Conservation (phyloP, 2,329 filamentous ascomycete species). For the Epicoccum sorghinum region DNA sequence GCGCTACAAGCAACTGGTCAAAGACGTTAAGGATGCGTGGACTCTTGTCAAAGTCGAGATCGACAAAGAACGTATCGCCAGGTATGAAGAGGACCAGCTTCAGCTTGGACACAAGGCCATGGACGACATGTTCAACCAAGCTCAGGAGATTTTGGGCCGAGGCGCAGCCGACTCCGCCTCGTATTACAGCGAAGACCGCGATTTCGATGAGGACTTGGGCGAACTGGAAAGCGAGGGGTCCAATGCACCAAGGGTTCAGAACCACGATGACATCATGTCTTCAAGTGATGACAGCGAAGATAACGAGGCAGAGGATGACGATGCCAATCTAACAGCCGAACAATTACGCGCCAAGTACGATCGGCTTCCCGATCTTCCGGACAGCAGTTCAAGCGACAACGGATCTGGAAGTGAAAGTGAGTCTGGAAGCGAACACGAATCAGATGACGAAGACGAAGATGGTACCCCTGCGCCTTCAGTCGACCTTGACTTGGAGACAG, state of each 20-base stretch:
- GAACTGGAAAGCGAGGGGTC: constrained; percentile 51
- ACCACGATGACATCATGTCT: constrained; percentile 51
- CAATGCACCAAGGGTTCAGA: constrained; percentile 44
- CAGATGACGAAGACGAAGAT: constrained; percentile 31
- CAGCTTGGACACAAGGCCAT: constrained; percentile 65
- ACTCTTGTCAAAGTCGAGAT: constrained; percentile 64
- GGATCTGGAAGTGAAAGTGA: constrained; percentile 48
- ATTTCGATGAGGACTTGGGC: constrained; percentile 49
- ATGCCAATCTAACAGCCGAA: constrained; percentile 71
- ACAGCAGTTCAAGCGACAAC: constrained; percentile 42
- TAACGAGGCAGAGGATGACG: constrained; percentile 57
- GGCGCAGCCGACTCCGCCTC: constrained; percentile 44
- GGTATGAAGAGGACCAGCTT: constrained; percentile 67
- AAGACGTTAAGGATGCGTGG: constrained; percentile 67
- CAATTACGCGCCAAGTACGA: constrained; percentile 73
- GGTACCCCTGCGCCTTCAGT: constrained; percentile 39
- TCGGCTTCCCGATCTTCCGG: constrained; percentile 59
- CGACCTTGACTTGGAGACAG: constrained; percentile 38
- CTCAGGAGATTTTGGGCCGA: constrained; percentile 56
- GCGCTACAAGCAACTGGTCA: constrained; percentile 74
- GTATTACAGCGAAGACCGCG: constrained; percentile 48
- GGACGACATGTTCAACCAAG: constrained; percentile 75
- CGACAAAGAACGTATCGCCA: constrained; percentile 60
- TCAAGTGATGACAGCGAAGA: constrained; percentile 46
- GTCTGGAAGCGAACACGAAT: constrained; percentile 46